Conservation (phyloP, 2,329 filamentous ascomycete species). For the Fusarium mexicanum region DNA sequence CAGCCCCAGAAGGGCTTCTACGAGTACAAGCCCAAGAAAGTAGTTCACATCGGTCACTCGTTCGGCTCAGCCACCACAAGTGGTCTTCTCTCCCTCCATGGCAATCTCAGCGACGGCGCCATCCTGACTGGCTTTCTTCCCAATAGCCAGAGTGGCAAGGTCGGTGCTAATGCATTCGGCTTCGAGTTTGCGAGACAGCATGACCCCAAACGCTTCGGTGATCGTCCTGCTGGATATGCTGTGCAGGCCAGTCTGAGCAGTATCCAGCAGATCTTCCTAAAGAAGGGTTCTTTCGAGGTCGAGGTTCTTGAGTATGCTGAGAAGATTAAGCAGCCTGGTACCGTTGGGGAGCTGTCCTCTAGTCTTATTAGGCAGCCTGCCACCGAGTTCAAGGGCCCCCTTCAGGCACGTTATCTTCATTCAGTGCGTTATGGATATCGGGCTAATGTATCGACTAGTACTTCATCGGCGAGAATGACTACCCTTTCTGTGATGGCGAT, state of each 20-base stretch:
- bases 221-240: not conserved
- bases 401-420: not conserved
- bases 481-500: not conserved
- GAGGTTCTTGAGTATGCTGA: not conserved
- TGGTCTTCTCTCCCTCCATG: not conserved
- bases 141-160: not conserved
- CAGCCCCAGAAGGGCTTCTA: rapidly evolving
- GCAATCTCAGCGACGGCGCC: not conserved
- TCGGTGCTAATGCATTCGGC: not conserved
- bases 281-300: not conserved
- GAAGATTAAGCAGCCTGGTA: not conserved
- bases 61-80: not conserved
- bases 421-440: rapidly evolving
- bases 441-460: not conserved
- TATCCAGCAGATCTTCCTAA: not conserved
- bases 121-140: not conserved
- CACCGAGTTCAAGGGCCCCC: not conserved
- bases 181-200: not conserved
- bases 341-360: not conserved
- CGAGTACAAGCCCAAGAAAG: not conserved
- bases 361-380: rapidly evolving
- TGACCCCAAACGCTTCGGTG: not conserved
- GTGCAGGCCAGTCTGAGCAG: not conserved
- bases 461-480: not conserved
- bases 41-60: not conserved